phyloP scores from a whole-genome alignment of 1,284 basidiomycete genomes.

The Schizophyllum commune region DNA sequence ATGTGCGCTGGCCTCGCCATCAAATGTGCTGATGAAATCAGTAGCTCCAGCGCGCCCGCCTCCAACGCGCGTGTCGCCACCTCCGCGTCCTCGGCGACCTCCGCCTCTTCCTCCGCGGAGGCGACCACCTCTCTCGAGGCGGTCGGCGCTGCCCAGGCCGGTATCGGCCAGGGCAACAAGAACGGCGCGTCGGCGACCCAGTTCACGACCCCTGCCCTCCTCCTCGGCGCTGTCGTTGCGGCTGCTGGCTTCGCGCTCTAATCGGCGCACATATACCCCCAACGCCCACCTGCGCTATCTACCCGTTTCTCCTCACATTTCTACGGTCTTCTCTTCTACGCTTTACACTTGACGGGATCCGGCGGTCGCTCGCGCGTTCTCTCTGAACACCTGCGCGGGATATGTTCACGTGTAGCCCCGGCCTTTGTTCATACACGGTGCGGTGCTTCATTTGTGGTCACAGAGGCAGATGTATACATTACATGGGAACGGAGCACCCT shows the following conservation, averaged over 20 bases:
- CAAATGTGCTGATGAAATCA: neutral
- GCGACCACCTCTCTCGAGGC: conserved; percentile 18
- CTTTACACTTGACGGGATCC: neutral
- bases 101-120: conserved; percentile 10
- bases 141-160: conserved; percentile 50
- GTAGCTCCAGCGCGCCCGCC: conserved; percentile 7
- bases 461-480: neutral
- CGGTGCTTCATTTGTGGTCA: neutral
- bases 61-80: conserved; percentile 8
- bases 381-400: neutral
- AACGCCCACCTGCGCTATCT: conserved; percentile 1
- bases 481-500: neutral
- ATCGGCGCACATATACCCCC: conserved; percentile 16
- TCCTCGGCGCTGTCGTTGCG: conserved; percentile 29
- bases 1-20: conserved; percentile 1
- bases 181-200: conserved; percentile 25
- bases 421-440: neutral
- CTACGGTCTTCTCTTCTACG: neutral
- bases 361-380: neutral
- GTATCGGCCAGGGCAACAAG: conserved; percentile 20
- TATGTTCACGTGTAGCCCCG: neutral
- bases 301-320: neutral
- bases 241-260: conserved; percentile 28
- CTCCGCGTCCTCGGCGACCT: conserved; percentile 13
- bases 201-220: conserved; percentile 27